Base-by-base conservation (phyloP, 2,329 filamentous ascomycete genomes). In the Metarhizium album region DNA sequence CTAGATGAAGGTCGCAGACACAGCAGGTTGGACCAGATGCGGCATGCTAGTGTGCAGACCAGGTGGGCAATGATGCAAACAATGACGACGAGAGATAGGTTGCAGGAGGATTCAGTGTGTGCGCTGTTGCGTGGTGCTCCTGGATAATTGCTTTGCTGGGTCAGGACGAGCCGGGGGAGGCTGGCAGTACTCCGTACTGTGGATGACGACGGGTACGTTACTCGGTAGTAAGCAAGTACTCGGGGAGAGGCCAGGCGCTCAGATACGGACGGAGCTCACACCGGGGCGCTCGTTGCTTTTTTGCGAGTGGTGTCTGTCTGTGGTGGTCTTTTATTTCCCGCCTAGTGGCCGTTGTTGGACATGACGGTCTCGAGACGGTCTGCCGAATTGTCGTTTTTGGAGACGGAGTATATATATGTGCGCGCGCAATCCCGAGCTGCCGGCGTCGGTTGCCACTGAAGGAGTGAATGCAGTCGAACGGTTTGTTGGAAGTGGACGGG, bases 61-160 rank as follows among this genome's bases (percentile, higher is more conserved):
- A 43, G 48, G 45, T 45, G 48, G 46, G 51, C 48, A 47, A 47
- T 50, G 51, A 47, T 50, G 40, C 40, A 50, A 42, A 45, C 48
- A 53, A 53, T 47, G 45, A 50, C 48, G 51, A 42, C 42, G 45
- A 23, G 48, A 22, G 48, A 31, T 46, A 50, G 46, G 35, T 27
- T 47, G 50, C 42, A 27, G 42, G 46, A 45, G n/a, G n/a, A n/a
- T n/a, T n/a, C n/a, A n/a, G n/a, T n/a, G n/a, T n/a, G n/a, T n/a
- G n/a, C n/a, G n/a, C n/a, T n/a, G n/a, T 7, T 37, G 42, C 22
- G 27, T 29, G n/a, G 43, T 47, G 49, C 37, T 47, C 24, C 27
- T 42, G 9, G 35, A 22, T 18, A 16, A n/a, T 2, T 22, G 37
- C 40, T 24, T 43, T 43, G 7, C 27, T 29, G 27, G 27, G 27